These are phyloP conservation scores for Pyrenochaeta sp. DNA, from an alignment of 2,329 filamentous ascomycete genomes.

Conservation along the genomic window DNA sequence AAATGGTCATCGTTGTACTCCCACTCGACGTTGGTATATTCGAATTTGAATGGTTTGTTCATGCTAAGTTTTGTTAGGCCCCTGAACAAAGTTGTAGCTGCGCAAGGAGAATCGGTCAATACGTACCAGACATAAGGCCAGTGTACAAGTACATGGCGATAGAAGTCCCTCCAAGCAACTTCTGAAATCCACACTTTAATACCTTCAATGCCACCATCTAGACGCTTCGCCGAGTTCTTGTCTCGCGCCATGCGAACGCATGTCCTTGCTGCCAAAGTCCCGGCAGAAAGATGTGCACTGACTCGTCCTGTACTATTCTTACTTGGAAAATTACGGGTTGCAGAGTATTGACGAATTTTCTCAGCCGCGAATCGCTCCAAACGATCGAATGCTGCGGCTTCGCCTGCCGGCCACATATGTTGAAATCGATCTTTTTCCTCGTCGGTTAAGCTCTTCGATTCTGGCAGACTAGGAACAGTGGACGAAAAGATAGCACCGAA, in stretches of 20 bases:
- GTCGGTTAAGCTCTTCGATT: slow-evolving; percentile 64
- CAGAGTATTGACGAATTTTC: slow-evolving; percentile 50
- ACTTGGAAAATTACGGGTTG: slow-evolving; percentile 53
- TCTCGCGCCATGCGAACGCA: slow-evolving; percentile 61
- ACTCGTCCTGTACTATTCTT: slow-evolving; percentile 51
- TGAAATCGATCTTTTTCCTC: slow-evolving; percentile 49
- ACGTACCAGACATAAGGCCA: slow-evolving; percentile 82
- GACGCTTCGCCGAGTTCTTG: slow-evolving; percentile 56
- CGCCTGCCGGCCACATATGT: slow-evolving; percentile 55
- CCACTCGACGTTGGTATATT: slow-evolving; percentile 84
- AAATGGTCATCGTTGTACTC: slow-evolving; percentile 66
- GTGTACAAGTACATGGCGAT: slow-evolving; percentile 72
- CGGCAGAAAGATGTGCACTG: slow-evolving; percentile 55
- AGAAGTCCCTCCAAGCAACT: slow-evolving; percentile 62
- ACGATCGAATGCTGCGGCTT: slow-evolving; percentile 53
- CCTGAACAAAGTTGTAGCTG: too few species aligned
- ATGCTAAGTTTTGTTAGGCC: slow-evolving; percentile 58
- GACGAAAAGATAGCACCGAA: slow-evolving; percentile 53
- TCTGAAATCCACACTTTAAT: slow-evolving; percentile 58
- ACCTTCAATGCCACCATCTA: slow-evolving; percentile 58
- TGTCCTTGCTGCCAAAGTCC: slow-evolving; percentile 55
- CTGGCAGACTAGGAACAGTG: slow-evolving; percentile 57
- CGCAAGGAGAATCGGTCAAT: not conserved
- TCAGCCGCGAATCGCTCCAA: slow-evolving; percentile 55
- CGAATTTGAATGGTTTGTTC: slow-evolving; percentile 81